Evolutionary conservation across 495 filamentous ascomycete species (phyloP), one percentile per base, ranked within the genome.

Genomic region (Penicillium subrubescens): DNA sequence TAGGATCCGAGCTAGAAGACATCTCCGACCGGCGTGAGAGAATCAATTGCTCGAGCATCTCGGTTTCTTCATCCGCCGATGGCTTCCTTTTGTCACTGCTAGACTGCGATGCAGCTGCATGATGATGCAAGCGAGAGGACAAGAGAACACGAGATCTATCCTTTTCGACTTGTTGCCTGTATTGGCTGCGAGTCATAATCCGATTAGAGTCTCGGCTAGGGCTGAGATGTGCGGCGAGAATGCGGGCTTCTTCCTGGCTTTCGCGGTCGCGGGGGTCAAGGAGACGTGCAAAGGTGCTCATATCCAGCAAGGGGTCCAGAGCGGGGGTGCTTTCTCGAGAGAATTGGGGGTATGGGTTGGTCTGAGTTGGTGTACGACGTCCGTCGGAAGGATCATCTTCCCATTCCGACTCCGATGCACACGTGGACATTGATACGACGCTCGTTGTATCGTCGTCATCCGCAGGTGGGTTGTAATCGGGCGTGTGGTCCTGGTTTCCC

Each of bases 171-270:
- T 88, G 79, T 33, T 86, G 82, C 39, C 83, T 84, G 78, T 89
- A 97, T 51, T 86, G 87, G 43, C 90, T 90, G 31, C 95, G 89
- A 8, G 95, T 99, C 61, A 97, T 74, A 51, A 94, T 88, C 27
- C 67, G 60, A 29, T 71, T 67, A 17, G 61, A 53, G 21, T 75
- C 75, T 37, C 64, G 70, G 6, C 86, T 77, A 56, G 85, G 86
- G 19, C 81, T 77, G 14, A 99, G 84, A 73, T 94, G 94, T 2
- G 91, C 90, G 14, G 94, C 90, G 3, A 98, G 84, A 11, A 94
- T 84, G 34, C 86, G 85, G 3, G 96, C 95, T 74, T 97, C 91
- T 39, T 91, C 85, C 41, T 88, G 85, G 59, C 94, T 89, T 60
- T 94, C 90, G 0, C 86, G 81, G 44, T 86, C 90, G 53, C 87